Conservation (phyloP, 1,284 basidiomycete species). For the Austroboletus niveus region DNA sequence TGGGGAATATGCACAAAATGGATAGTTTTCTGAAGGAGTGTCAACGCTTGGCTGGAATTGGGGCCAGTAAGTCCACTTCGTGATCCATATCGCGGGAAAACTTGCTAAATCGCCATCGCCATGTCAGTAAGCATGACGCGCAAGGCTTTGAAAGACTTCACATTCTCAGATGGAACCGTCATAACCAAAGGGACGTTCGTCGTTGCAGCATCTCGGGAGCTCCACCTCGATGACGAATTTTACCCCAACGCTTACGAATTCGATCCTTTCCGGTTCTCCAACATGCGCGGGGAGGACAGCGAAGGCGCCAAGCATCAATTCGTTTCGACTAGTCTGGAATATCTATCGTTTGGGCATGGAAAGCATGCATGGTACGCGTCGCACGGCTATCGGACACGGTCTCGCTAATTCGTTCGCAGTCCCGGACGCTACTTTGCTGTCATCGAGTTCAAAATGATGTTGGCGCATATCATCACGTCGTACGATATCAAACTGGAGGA, state of each 20-base stretch:
- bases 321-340: neutral
- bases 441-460: neutral
- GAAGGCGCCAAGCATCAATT: neutral
- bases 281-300: neutral
- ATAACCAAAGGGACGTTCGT: neutral
- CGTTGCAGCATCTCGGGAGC: neutral
- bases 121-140: neutral
- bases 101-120: neutral
- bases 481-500: neutral
- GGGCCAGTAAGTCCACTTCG: neutral
- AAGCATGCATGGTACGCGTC: neutral
- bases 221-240: neutral
- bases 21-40: slow-evolving; percentile 47
- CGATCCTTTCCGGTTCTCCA: neutral
- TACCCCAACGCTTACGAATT: neutral
- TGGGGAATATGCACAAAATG: slow-evolving; percentile 41
- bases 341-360: neutral
- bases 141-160: neutral
- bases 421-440: neutral
- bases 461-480: neutral
- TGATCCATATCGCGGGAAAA: neutral
- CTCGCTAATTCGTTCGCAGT: neutral
- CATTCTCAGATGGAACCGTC: neutral
- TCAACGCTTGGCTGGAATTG: neutral
- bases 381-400: neutral